phyloP scores from a whole-genome alignment of 805 yeast species.

The Schizosaccharomyces cryophilus region DNA sequence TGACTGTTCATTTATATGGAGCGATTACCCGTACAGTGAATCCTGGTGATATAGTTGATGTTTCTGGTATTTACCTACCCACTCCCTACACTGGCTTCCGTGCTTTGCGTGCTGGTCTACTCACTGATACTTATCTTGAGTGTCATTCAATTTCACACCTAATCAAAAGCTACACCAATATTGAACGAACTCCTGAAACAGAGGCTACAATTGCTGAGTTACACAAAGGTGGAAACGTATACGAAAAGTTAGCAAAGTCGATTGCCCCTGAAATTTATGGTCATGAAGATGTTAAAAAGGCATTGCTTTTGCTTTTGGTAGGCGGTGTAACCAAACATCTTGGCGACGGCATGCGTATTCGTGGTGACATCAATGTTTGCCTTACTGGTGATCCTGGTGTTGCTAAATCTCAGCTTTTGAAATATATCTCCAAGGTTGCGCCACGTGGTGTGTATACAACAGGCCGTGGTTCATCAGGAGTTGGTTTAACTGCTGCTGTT shows the following conservation, averaged over 20 bases:
- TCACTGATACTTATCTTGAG: constrained; percentile 82
- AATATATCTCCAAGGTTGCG: constrained; percentile 73
- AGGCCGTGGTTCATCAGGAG: constrained; percentile 96
- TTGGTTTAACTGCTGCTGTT: constrained; percentile 95
- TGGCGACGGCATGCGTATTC: constrained; percentile 88
- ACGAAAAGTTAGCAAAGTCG: constrained; percentile 56
- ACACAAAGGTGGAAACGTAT: constrained; percentile 39
- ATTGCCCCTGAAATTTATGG: constrained; percentile 97
- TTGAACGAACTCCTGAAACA: constrained; percentile 32
- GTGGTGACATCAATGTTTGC: constrained; percentile 91
- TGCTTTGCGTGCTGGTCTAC: constrained; percentile 74
- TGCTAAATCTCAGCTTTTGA: constrained; percentile 86
- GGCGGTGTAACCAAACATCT: constrained; percentile 90
- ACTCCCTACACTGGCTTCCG: constrained; percentile 86
- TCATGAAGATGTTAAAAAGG: constrained; percentile 78
- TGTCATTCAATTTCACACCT: constrained; percentile 71
- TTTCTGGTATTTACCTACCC: constrained; percentile 80
- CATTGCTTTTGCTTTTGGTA: constrained; percentile 55
- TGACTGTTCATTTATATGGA: constrained; percentile 76
- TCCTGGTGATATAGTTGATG: constrained; percentile 90
- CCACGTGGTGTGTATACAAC: constrained; percentile 95
- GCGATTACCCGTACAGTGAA: constrained; percentile 61
- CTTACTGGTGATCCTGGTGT: constrained; percentile 99
- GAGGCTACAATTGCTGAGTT: constrained; percentile 32
- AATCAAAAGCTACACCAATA: constrained; percentile 58